Evolutionary conservation across 805 yeast species (phyloP).

Genomic region (Kockiozyma suomiensis): DNA sequence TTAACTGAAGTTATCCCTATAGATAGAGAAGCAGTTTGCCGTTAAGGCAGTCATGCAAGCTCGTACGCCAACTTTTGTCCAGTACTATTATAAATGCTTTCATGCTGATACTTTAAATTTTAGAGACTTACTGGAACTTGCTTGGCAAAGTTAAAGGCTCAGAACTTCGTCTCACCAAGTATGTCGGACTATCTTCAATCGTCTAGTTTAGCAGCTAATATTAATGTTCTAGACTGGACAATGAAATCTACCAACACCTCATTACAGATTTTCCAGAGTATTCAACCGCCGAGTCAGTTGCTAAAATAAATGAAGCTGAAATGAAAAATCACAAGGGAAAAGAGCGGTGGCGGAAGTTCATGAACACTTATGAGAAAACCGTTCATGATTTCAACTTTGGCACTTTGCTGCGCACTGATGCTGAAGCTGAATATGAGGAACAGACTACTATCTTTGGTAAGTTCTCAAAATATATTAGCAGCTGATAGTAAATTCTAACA

Average conservation of each 20-base stretch:
- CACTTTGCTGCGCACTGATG: slow-evolving; percentile 77
- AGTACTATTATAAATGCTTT: neutral
- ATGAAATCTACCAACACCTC: slow-evolving; percentile 46
- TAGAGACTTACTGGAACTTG: slow-evolving; percentile 81
- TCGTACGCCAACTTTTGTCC: slow-evolving; percentile 41
- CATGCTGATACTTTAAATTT: neutral
- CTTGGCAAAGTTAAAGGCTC: slow-evolving; percentile 77
- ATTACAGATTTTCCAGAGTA: slow-evolving; percentile 87
- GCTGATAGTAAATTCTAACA: slow-evolving; percentile 2
- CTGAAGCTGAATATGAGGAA: slow-evolving; percentile 75
- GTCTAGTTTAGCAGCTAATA: neutral
- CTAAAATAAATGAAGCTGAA: slow-evolving; percentile 68
- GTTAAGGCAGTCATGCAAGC: slow-evolving; percentile 96
- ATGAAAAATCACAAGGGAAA: slow-evolving; percentile 82
- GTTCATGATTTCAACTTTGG: slow-evolving; percentile 95
- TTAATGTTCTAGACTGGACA: slow-evolving; percentile 39
- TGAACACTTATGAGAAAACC: slow-evolving; percentile 75
- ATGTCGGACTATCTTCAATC: neutral
- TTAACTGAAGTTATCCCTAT: slow-evolving; percentile 23
- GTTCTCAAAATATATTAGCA: neutral
- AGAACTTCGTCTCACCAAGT: slow-evolving; percentile 55
- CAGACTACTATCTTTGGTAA: slow-evolving; percentile 75
- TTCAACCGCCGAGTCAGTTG: slow-evolving; percentile 56
- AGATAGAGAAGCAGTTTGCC: slow-evolving; percentile 94
- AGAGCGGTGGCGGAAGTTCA: slow-evolving; percentile 85